These are phyloP conservation scores for Aegilops longissima DNA, from an alignment of 176 grass and related monocot species.

Conservation along the genomic window DNA sequence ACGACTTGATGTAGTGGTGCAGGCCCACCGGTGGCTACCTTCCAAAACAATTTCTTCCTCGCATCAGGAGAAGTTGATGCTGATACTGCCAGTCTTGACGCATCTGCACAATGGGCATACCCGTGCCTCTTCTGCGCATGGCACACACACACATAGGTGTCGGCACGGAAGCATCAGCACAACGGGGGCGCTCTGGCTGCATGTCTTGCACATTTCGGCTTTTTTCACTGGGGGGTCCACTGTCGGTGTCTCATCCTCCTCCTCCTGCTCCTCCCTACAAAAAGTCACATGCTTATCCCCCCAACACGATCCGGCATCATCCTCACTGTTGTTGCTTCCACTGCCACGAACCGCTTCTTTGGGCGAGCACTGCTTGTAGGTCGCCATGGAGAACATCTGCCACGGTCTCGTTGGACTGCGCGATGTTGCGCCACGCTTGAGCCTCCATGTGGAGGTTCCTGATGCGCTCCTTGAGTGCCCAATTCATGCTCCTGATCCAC, in stretches of 20 bases:
- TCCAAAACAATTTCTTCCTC: too few species aligned
- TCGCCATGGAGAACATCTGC: conserved; percentile 44
- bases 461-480: conserved; percentile 42
- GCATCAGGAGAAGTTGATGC: too few species aligned
- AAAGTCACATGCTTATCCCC: conserved; percentile 23
- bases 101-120: conserved; percentile 31
- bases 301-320: conserved; percentile 54
- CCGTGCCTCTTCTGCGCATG: conserved; percentile 34
- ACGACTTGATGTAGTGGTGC: too few species aligned
- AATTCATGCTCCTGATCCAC: conserved; percentile 37
- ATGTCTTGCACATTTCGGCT: conserved; percentile 26
- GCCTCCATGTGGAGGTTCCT: conserved; percentile 36
- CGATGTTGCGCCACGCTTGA: conserved; percentile 57
- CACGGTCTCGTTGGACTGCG: conserved; percentile 48
- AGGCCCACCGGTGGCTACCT: too few species aligned
- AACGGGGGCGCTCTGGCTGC: conserved; percentile 28
- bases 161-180: conserved; percentile 68
- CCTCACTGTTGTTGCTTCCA: neutral
- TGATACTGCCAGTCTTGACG: too few species aligned
- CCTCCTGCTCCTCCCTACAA: neutral
- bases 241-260: neutral
- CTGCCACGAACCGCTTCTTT: neutral
- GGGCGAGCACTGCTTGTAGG: conserved; percentile 31
- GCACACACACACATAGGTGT: conserved; percentile 62
- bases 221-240: too few species aligned